Base-by-base conservation (phyloP, 78 protist species). In the Pigoraptor vietnamica region DNA sequence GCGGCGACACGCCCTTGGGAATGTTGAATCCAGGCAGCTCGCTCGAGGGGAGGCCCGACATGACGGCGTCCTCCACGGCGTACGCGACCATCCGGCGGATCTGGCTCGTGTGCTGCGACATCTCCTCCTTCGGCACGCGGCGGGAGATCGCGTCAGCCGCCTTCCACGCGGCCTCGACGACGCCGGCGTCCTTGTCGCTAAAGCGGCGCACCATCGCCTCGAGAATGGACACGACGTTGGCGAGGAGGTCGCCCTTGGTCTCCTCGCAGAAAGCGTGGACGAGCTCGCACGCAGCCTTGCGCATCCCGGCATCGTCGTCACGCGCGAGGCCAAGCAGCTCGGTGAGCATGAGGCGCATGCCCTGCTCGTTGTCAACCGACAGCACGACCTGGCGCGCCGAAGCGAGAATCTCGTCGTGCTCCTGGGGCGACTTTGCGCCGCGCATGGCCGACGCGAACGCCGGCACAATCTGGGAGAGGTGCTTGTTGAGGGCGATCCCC, bases 1-100 rank as follows among this genome's bases (percentile, higher is more conserved):
- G 35, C 14, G 97, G 94, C 0, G 90, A 93, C 56, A 96, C 92
- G 88, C 98, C 98, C 88, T 94, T 93, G 81, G 48, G 38, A 48
- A 92, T 24, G 81, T 81, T 82, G 40, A 91, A 93, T 34, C 95
- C 95, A 39, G 81, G 39, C 32, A 93, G 89, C 91, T 39, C 91
- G 37, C 90, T 67, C 32, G 91, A 90, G 67, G 94, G 93, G 19
- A 40, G 88, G 86, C 48, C 92, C 19, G 9, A 35, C 48, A 87
- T 2, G n/a, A 37, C 10, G 23, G 48, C 39, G 6, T 24, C 24
- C 40, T 25, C 87, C 90, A 2, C 32, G 36, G 92, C 87, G 39
- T 55, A 82, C 39, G 35, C 36, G 37, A 91, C 21, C 34, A 88
- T 21, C n/a, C 83, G 38, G 39, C 90, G 94, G 81, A 91, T 87